Percentiles rank a stretch among this genome's conserved stretches.
Evolutionary conservation across 2,329 filamentous ascomycete species (phyloP).

Genomic region (Sordariomycetes sp.): DNA sequence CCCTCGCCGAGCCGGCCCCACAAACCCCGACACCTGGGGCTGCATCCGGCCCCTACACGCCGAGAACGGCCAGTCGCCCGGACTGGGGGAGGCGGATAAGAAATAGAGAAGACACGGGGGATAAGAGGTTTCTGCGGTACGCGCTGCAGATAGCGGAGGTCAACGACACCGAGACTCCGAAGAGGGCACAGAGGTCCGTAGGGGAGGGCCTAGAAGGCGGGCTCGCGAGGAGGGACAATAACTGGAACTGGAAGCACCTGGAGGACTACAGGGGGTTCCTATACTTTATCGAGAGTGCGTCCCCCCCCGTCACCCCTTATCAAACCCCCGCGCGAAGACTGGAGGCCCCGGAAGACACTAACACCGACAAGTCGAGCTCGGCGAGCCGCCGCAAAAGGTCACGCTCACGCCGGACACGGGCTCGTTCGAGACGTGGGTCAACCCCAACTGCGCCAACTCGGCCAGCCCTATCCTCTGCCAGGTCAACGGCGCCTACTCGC

Average conservation of each 20-base stretch:
- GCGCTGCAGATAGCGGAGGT: background rate
- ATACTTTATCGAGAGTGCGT: constrained; percentile 4
- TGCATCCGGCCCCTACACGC: background rate
- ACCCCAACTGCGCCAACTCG: constrained; percentile 12
- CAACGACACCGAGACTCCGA: background rate
- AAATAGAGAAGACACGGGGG: too few species aligned
- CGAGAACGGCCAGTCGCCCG: background rate
- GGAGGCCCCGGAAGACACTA: background rate
- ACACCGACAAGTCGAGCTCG: constrained; percentile 30
- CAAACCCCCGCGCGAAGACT: background rate
- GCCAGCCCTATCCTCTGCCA: background rate
- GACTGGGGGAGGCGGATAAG: too few species aligned
- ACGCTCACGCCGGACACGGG: constrained; percentile 51
- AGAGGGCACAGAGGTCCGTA: background rate
- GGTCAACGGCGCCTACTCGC: constrained; percentile 2
- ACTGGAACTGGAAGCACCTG: constrained; percentile 5
- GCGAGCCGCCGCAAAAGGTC: constrained; percentile 45
- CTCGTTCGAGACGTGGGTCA: constrained; percentile 52
- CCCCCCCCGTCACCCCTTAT: background rate
- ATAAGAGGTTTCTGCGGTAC: background rate
- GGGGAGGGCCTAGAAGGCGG: background rate
- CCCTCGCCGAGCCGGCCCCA: background rate
- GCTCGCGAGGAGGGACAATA: background rate
- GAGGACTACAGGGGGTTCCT: constrained; percentile 5
- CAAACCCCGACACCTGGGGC: background rate